Evolutionary conservation across 2,329 filamentous ascomycete genomes (phyloP), one percentile per base, ranked within the genome.

Genomic region (Teratosphaeria zuluensis): DNA sequence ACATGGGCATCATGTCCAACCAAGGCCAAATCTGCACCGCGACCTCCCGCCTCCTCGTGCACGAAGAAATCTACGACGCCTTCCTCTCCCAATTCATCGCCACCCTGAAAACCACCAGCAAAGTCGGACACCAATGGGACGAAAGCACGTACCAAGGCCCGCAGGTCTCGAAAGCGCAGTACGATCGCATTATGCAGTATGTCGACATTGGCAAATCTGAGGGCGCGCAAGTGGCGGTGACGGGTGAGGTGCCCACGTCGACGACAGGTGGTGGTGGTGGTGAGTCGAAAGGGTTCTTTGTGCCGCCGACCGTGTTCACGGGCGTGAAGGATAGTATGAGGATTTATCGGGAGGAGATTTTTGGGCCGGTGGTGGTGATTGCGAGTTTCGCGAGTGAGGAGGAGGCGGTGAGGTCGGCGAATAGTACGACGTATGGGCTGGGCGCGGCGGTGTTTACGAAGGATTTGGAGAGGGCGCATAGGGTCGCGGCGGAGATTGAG

Each of bases 61-160:
- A 84, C 24, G 75, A 78, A 19, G 73, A 68, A 6, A 75, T 83
- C 16, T 77, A 81, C 56, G 82, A 87, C n/a, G 76, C 80, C 59
- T 89, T 89, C 66, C 70, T 89, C 42, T 71, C 76, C 8, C 72
- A 72, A 7, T 87, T 89, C 75, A 80, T 80, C 59, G 75, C 80
- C 42, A 74, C 80, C 58, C 75, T 86, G 56, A 77, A 80, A 63
- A 74, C 77, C 30, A 80, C 81, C 28, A 85, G 80, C 63, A 81
- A 84, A 52, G 78, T 89, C 6, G 87, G 87, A 53, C 81, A 89
- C 65, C 86, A 85, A 0, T 89, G 88, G 68, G 78, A 80, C 5
- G 80, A 84, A 63, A 76, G 75, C 31, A 88, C 85, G 0, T 87
- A 84, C 74, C 86, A 89, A 68, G 87, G 87, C 0, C 87, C 87